These are phyloP conservation scores for Hibiscus trionum DNA, from an alignment of 345 rosid species.

Conservation along the genomic window DNA sequence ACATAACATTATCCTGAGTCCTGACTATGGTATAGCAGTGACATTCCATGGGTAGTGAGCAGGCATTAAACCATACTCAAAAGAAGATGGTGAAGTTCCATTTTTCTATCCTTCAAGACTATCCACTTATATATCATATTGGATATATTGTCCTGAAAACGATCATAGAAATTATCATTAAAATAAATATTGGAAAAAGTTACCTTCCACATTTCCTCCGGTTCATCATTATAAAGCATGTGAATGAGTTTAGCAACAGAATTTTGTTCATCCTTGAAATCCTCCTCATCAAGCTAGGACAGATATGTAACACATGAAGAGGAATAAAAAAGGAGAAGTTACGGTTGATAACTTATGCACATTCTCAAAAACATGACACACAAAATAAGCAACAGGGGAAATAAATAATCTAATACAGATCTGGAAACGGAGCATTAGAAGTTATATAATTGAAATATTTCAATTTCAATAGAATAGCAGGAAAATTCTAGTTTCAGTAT, in stretches of 20 bases:
- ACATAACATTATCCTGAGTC: not conserved
- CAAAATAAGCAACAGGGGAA: not conserved
- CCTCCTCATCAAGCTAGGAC: slow-evolving; percentile 79
- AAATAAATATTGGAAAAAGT: not conserved
- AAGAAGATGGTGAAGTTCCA: not conserved
- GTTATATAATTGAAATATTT: slow-evolving; percentile 1
- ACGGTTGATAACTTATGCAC: not conserved
- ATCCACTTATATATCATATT: not conserved
- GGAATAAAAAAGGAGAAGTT: slow-evolving; percentile 10
- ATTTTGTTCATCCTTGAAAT: slow-evolving; percentile 86
- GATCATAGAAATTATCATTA: not conserved
- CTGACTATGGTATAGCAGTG: not conserved
- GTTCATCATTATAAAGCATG: slow-evolving; percentile 68
- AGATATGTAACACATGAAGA: slow-evolving; percentile 2
- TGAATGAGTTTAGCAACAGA: slow-evolving; percentile 82
- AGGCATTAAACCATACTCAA: not conserved
- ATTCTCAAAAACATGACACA: not conserved
- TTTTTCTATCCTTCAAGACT: not conserved
- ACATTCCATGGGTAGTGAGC: not conserved
- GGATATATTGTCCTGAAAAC: not conserved
- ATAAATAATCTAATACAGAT: not conserved
- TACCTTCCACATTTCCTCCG: slow-evolving; percentile 88
- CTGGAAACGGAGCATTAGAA: not conserved
- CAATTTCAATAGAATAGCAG: not conserved
- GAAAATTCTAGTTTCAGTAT: not conserved